Conservation (phyloP, 345 rosid species). For the Brassica nigra region DNA sequence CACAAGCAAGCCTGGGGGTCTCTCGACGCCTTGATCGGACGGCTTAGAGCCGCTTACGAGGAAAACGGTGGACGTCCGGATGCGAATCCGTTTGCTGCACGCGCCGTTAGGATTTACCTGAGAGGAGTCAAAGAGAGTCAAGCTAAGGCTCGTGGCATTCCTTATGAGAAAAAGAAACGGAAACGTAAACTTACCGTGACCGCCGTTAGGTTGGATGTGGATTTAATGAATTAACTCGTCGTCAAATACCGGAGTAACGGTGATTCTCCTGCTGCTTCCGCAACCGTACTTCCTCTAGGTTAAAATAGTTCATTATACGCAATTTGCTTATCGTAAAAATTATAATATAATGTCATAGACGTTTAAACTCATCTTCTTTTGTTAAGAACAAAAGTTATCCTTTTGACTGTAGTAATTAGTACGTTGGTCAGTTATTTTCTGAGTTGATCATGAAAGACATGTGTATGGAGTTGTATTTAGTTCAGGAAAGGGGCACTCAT, state of each 20-base stretch:
- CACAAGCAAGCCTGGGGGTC: slow-evolving; percentile 77
- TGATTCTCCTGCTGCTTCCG: slow-evolving; percentile 21
- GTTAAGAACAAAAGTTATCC: background rate
- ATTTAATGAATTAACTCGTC: slow-evolving; percentile 5
- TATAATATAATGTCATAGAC: background rate
- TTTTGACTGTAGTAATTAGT: background rate
- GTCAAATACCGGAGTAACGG: slow-evolving; percentile 19
- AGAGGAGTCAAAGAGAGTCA: slow-evolving; percentile 66
- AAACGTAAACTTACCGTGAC: slow-evolving; percentile 41
- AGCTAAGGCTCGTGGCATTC: slow-evolving; percentile 73
- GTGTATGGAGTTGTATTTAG: background rate
- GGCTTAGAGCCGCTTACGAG: slow-evolving; percentile 71
- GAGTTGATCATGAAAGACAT: slow-evolving; percentile 9
- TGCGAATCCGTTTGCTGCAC: slow-evolving; percentile 62
- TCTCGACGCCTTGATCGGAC: slow-evolving; percentile 77
- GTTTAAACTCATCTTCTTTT: background rate
- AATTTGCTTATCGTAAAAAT: background rate
- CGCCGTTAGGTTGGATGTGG: slow-evolving; percentile 31
- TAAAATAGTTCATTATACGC: background rate
- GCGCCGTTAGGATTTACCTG: slow-evolving; percentile 64
- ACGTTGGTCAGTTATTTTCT: background rate
- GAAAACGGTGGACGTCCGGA: slow-evolving; percentile 65
- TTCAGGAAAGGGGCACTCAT: background rate
- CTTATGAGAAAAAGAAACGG: slow-evolving; percentile 70
- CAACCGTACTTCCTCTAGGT: slow-evolving; percentile 6